These are phyloP conservation scores for Ampelocalamus luodianensis DNA, from an alignment of 176 grass and related monocot genomes.

Conservation along the genomic window DNA sequence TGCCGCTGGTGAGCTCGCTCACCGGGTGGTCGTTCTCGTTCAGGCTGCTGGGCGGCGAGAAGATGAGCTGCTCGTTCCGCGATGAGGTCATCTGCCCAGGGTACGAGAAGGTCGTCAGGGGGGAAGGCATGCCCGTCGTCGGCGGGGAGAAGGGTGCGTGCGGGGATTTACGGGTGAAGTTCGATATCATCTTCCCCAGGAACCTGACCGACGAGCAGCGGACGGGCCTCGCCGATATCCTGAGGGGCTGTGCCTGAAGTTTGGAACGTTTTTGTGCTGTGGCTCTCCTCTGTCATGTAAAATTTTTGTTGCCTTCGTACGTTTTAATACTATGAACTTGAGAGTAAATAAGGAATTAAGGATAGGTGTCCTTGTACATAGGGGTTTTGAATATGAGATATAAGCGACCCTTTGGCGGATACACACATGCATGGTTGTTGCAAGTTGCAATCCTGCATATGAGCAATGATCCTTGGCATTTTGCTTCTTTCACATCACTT, in stretches of 20 bases:
- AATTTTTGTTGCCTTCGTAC: not conserved
- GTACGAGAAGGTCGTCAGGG: constrained; percentile 75
- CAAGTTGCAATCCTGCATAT: not conserved
- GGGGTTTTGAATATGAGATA: constrained; percentile 39
- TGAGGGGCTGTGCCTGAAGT: constrained; percentile 57
- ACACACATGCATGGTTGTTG: constrained; percentile 7
- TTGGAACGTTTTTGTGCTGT: not conserved
- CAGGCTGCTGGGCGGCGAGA: constrained; percentile 67
- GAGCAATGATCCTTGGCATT: constrained; percentile 11
- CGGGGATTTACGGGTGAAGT: constrained; percentile 74
- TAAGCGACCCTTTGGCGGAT: constrained; percentile 11
- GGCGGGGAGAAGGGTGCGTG: constrained; percentile 52
- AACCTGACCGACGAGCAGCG: constrained; percentile 67
- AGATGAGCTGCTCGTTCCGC: constrained; percentile 64
- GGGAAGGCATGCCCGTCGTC: constrained; percentile 75
- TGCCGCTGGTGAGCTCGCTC: constrained; percentile 76
- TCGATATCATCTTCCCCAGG: constrained; percentile 73
- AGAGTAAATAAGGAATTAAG: not conserved
- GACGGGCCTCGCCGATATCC: constrained; percentile 57
- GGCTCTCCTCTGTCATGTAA: not conserved
- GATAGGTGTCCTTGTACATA: constrained; percentile 59
- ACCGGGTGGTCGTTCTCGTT: constrained; percentile 82
- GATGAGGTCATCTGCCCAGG: constrained; percentile 83
- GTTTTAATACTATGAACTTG: constrained; percentile 41
- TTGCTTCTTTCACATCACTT: constrained; percentile 39